Evolutionary conservation across 305 asterid genomes (phyloP), one percentile per base, ranked within the genome.

Genomic region (Stenogyne calaminthoides): DNA sequence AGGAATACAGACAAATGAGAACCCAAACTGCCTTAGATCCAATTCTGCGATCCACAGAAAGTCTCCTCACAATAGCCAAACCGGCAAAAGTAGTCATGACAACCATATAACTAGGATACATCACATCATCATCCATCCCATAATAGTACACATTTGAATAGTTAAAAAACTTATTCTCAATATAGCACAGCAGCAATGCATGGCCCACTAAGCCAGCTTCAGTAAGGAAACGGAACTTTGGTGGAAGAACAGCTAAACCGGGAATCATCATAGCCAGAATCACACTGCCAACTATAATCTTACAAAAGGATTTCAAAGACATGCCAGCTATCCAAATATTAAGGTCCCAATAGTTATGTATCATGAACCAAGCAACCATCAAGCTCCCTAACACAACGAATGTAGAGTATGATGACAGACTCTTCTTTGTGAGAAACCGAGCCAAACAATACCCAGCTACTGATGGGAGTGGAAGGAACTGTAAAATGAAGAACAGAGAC

Each of bases 291-390:
- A 92, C 93, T 81, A 92, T 89, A 69, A 92, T 95, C 95, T 95
- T 95, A 80, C 98, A 95, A 76, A 92, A 95, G 70, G 98, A 89
- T 81, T 88, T 93, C 81, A 95, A 78, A 67, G 99, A 87, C 98
- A 95, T 91, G 84, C 98, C 99, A 15, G 99, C 93, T 83, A 93
- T 85, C 99, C 99, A 95, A 80, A 95, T 95, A 77, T 92, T 93
- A 54, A 95, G 95, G 81, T 88, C 97, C 99, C 99, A 93, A 79
- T 91, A 95, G 82, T 92, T 92, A 83, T 93, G 97, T 91, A 89
- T 86, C 84, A 93, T 92, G 76, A 95, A 95, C 99, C 99, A 95
- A 60, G 86, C 83, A 62, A 91, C 96, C 97, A 95, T 88, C 80
- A 95, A 82, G 86, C 99, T 89, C 79, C 97, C 97, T 61, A 95